Conservation (phyloP, 345 rosid genomes). For the Populus pruinosa region DNA sequence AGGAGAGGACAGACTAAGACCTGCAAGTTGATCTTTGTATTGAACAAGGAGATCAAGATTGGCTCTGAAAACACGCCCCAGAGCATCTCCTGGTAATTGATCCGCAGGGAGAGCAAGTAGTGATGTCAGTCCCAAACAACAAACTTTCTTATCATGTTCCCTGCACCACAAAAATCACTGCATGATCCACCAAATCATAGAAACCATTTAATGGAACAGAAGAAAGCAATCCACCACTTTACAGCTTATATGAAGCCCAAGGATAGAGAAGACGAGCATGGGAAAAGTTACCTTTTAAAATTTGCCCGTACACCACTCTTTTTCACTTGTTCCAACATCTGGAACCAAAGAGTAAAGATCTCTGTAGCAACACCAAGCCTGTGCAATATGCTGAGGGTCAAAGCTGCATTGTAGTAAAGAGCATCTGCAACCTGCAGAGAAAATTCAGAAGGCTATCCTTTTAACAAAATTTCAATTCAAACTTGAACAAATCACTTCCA, state of each 20-base stretch:
- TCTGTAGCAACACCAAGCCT: conserved; percentile 75
- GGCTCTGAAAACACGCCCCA: conserved; percentile 80
- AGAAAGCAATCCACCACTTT: background rate
- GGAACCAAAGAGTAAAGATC: conserved; percentile 88
- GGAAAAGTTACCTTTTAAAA: conserved; percentile 63
- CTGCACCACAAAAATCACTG: conserved; percentile 42
- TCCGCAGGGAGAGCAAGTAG: conserved; percentile 78
- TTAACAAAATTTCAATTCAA: background rate
- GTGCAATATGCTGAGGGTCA: conserved; percentile 76
- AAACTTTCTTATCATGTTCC: conserved; percentile 94
- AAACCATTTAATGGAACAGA: background rate
- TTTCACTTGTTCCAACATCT: conserved; percentile 87
- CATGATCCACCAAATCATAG: background rate
- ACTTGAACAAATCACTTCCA: background rate
- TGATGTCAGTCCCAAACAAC: conserved; percentile 94
- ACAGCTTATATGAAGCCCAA: background rate
- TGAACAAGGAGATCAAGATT: conserved; percentile 82
- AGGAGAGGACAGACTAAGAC: conserved; percentile 28
- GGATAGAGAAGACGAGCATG: background rate
- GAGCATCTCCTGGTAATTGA: conserved; percentile 83
- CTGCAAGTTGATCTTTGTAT: conserved; percentile 94
- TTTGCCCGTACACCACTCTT: conserved; percentile 75
- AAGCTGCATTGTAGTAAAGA: conserved; percentile 74
- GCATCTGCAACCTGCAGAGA: conserved; percentile 86
- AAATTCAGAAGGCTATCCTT: background rate